A percentile compares a stretch with the other conserved stretches of the same genome.
These are phyloP conservation scores for Hypoxylon sp. DNA, from an alignment of 2,329 filamentous ascomycete species.

Conservation along the genomic window DNA sequence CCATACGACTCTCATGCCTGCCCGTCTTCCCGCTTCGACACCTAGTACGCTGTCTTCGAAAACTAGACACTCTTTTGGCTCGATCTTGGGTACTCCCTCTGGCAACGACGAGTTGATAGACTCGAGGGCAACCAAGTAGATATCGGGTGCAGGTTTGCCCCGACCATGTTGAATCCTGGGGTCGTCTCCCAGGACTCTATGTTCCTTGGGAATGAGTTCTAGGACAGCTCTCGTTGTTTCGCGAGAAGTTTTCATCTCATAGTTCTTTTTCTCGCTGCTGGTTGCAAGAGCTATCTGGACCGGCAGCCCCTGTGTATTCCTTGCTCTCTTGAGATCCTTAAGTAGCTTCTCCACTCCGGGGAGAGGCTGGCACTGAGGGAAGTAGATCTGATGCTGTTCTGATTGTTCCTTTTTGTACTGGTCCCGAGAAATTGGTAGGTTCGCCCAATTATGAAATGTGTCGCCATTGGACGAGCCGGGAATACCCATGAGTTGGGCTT, in stretches of 20 bases:
- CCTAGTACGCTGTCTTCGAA: slow-evolving; percentile 82
- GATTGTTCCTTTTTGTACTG: slow-evolving; percentile 68
- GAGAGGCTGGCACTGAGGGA: slow-evolving; percentile 72
- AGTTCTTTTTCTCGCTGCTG: slow-evolving; percentile 71
- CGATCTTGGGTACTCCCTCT: slow-evolving; percentile 64
- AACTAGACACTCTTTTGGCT: slow-evolving; percentile 77
- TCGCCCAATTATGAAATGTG: slow-evolving; percentile 72
- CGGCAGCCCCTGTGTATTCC: slow-evolving; percentile 43
- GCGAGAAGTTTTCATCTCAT: slow-evolving; percentile 70
- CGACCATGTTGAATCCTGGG: slow-evolving; percentile 71
- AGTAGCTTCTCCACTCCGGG: slow-evolving; percentile 74
- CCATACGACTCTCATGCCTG: slow-evolving; percentile 82
- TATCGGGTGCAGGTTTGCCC: slow-evolving; percentile 81
- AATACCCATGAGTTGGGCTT: slow-evolving; percentile 79
- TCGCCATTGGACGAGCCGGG: slow-evolving; percentile 58
- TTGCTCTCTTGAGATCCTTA: slow-evolving; percentile 56
- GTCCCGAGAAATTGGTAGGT: slow-evolving; percentile 75
- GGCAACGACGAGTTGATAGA: slow-evolving; percentile 72
- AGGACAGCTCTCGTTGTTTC: slow-evolving; percentile 50
- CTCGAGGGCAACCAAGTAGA: slow-evolving; percentile 77
- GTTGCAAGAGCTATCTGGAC: slow-evolving; percentile 76
- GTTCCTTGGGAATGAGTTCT: slow-evolving; percentile 64
- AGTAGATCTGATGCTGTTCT: slow-evolving; percentile 69
- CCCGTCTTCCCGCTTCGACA: slow-evolving; percentile 77
- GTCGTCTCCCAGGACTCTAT: slow-evolving; percentile 76